These are phyloP conservation scores for Acer saccharum DNA, from an alignment of 345 rosid species.

Conservation along the genomic window DNA sequence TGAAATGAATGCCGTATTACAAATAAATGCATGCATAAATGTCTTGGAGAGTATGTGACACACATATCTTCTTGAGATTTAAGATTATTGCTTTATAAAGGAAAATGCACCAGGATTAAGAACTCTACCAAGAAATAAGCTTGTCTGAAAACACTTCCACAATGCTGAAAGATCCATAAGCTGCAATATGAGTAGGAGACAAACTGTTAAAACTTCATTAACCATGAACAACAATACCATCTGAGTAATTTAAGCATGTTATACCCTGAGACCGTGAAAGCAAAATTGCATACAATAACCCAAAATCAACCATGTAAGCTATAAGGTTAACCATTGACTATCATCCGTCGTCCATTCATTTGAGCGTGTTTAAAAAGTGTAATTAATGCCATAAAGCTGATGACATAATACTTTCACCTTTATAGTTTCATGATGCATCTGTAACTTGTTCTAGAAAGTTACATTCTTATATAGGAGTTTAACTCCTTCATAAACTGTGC, in stretches of 20 bases:
- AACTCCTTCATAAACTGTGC: neutral
- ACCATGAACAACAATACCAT: conserved; percentile 2
- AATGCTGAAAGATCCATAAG: conserved; percentile 52
- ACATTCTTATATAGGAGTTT: neutral
- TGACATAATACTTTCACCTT: neutral
- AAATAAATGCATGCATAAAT: neutral
- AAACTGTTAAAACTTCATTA: neutral
- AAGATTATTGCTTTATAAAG: neutral
- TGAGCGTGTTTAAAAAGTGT: neutral
- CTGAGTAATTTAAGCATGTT: neutral
- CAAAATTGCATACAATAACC: neutral
- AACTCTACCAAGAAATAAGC: conserved; percentile 43
- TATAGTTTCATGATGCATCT: neutral
- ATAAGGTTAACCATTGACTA: neutral
- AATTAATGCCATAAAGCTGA: neutral
- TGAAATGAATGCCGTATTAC: neutral
- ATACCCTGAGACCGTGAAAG: neutral
- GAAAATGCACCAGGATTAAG: neutral
- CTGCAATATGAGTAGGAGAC: conserved; percentile 33
- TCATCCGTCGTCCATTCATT: neutral
- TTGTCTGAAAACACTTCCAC: conserved; percentile 50
- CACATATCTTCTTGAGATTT: neutral
- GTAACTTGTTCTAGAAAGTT: neutral
- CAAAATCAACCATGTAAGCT: neutral
- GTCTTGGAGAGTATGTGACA: neutral